These are phyloP conservation scores for Blastobotrys americana DNA, from an alignment of 805 yeast genomes.

Conservation along the genomic window DNA sequence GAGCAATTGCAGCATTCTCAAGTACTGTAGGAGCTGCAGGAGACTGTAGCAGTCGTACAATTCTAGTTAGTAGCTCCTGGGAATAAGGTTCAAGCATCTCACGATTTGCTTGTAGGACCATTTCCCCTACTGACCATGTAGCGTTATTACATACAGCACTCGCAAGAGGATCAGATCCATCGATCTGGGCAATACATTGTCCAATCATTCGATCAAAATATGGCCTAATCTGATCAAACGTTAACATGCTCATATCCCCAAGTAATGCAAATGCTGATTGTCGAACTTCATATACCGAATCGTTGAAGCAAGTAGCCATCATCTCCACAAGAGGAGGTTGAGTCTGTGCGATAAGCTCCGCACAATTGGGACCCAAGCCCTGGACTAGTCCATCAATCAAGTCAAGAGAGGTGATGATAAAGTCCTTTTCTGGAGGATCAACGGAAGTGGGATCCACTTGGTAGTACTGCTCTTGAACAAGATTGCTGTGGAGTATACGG, in stretches of 20 bases:
- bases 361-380: conserved; percentile 64
- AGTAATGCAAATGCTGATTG: conserved; percentile 84
- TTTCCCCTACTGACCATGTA: conserved; percentile 89
- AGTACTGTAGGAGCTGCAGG: conserved; percentile 36
- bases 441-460: conserved; percentile 48
- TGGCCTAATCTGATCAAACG: conserved; percentile 36
- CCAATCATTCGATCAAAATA: conserved; percentile 28
- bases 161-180: conserved; percentile 46
- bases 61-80: conserved; percentile 44
- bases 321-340: conserved; percentile 49
- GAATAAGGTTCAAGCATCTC: conserved; percentile 42
- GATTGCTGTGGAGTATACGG: conserved; percentile 58
- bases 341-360: conserved; percentile 41
- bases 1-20: conserved; percentile 83
- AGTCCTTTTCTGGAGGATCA: conserved; percentile 79
- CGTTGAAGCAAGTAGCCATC: conserved; percentile 63
- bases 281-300: conserved; percentile 77
- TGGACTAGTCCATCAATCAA: conserved; percentile 88
- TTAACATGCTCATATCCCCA: conserved; percentile 77
- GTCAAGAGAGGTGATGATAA: conserved; percentile 81
- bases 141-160: conserved; percentile 81
- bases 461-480: conserved; percentile 58
- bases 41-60: conserved; percentile 54
- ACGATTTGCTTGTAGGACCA: conserved; percentile 51
- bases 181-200: conserved; percentile 53